Evolutionary conservation across 2,329 filamentous ascomycete species (phyloP).

Genomic region (Beauveria rudraprayagi): DNA sequence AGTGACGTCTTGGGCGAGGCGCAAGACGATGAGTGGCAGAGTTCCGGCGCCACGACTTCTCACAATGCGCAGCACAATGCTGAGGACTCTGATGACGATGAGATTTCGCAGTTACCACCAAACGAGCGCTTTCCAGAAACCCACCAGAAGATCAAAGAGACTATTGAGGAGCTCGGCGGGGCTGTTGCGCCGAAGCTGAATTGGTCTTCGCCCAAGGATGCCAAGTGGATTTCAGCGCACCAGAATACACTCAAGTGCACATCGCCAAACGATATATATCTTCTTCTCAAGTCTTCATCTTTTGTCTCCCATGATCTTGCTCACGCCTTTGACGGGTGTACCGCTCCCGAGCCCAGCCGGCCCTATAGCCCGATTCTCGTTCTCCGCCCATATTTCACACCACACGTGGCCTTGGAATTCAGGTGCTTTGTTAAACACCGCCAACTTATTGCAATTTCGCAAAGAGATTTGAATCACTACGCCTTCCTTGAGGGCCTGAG

Average conservation of each 20-base stretch:
- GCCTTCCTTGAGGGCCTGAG: constrained; percentile 64
- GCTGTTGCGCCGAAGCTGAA: constrained; percentile 89
- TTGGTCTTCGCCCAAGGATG: constrained; percentile 95
- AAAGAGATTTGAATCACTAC: constrained; percentile 86
- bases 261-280: constrained; percentile 82
- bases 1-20: constrained; percentile 43
- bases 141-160: constrained; percentile 67
- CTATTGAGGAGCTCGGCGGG: constrained; percentile 74
- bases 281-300: constrained; percentile 87
- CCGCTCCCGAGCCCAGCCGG: constrained; percentile 29
- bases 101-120: constrained; percentile 33
- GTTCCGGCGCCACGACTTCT: constrained; percentile 22
- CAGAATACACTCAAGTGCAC: constrained; percentile 88
- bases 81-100: constrained; percentile 46
- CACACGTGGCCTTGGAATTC: constrained; percentile 89
- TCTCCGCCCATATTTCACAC: constrained; percentile 77
- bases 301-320: constrained; percentile 93
- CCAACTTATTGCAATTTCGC: constrained; percentile 72
- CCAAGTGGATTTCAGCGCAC: constrained; percentile 79
- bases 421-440: constrained; percentile 86
- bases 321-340: constrained; percentile 75
- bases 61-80: constrained; percentile 31
- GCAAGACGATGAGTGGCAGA: constrained; percentile 45
- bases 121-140: constrained; percentile 59
- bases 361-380: constrained; percentile 70